Evolutionary conservation across 352 stramenopile genomes (phyloP).

Genomic region (Globisporangium okanoganense): DNA sequence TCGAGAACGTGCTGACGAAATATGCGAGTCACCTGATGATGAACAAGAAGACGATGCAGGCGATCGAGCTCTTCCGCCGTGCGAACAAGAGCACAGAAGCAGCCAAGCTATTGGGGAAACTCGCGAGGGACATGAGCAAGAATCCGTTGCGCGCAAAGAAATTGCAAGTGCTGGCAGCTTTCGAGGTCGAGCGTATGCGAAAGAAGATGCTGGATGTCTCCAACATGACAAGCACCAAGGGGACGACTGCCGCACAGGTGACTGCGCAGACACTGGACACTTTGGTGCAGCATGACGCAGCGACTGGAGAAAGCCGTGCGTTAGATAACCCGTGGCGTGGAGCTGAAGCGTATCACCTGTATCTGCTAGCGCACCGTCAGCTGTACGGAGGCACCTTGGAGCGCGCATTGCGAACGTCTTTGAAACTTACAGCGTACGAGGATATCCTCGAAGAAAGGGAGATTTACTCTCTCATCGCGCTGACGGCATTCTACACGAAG

Average conservation of each 20-base stretch:
- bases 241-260: constrained; percentile 66
- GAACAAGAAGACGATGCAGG: constrained; percentile 83
- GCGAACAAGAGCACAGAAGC: constrained; percentile 92
- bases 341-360: constrained; percentile 93
- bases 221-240: constrained; percentile 48
- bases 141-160: constrained; percentile 92
- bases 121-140: constrained; percentile 77
- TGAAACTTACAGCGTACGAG: constrained; percentile 89
- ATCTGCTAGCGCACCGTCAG: constrained; percentile 90
- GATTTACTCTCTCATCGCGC: constrained; percentile 92
- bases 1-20: constrained; percentile 91
- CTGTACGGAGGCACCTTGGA: constrained; percentile 86
- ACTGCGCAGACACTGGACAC: constrained; percentile 91
- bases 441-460: constrained; percentile 90
- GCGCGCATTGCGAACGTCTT: constrained; percentile 76
- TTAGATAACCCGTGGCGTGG: constrained; percentile 93
- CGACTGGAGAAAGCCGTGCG: constrained; percentile 72
- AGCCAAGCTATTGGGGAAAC: constrained; percentile 85
- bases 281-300: constrained; percentile 85
- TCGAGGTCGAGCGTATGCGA: constrained; percentile 91
- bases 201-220: constrained; percentile 88
- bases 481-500: constrained; percentile 90
- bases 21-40: constrained; percentile 84
- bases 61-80: constrained; percentile 91
- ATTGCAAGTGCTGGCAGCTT: constrained; percentile 90